Evolutionary conservation across 305 asterid species (phyloP).

Genomic region (Euphrasia arctica): DNA sequence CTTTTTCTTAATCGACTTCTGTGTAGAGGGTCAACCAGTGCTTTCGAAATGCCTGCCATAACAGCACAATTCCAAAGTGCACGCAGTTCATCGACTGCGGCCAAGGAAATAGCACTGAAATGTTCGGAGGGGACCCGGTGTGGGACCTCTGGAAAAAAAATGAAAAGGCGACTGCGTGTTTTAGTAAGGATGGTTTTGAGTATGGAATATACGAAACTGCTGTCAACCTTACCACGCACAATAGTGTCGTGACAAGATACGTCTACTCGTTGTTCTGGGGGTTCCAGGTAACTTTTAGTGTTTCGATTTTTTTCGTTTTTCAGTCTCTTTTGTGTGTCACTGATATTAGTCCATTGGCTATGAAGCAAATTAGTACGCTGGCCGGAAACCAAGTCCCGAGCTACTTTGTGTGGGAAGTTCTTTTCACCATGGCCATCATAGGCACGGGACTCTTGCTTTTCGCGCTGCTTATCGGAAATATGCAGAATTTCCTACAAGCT

Average conservation of each 20-base stretch:
- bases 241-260: slow-evolving; percentile 48
- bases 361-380: slow-evolving; percentile 81
- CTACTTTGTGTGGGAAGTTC: slow-evolving; percentile 68
- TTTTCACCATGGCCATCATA: slow-evolving; percentile 76
- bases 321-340: background rate
- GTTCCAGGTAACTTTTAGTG: slow-evolving; percentile 64
- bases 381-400: slow-evolving; percentile 95
- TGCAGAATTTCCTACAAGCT: slow-evolving; percentile 93
- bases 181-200: slow-evolving; percentile 42
- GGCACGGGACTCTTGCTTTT: slow-evolving; percentile 83
- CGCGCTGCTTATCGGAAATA: slow-evolving; percentile 82
- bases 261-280: slow-evolving; percentile 96
- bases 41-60: slow-evolving; percentile 62
- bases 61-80: slow-evolving; percentile 35
- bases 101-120: slow-evolving; percentile 31
- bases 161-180: slow-evolving; percentile 61
- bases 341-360: slow-evolving; percentile 16
- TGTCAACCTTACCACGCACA: slow-evolving; percentile 57
- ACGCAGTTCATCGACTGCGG: slow-evolving; percentile 70
- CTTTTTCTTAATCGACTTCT: slow-evolving; percentile 10
- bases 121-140: slow-evolving; percentile 24
- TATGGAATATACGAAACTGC: slow-evolving; percentile 65
- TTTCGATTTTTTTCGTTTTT: background rate
- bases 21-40: slow-evolving; percentile 80
- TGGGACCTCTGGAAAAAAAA: slow-evolving; percentile 62